phyloP scores from a whole-genome alignment of 169 alveolate species.

The Cryptosporidium bovis region DNA sequence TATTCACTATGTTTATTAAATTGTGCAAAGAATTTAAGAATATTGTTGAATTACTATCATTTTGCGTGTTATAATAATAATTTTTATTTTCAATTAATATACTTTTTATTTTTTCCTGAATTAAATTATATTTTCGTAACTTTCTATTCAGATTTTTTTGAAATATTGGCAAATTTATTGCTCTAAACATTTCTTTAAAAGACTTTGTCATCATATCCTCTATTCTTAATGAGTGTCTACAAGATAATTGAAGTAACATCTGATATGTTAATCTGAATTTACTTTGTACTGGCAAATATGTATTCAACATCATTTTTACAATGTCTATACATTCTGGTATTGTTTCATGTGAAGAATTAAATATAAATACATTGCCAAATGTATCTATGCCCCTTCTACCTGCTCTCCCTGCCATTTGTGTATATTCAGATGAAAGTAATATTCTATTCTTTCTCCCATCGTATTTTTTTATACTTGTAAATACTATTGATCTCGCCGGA shows the following conservation, averaged over 20 bases:
- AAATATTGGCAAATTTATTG: slow-evolving; percentile 80
- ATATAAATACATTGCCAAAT: slow-evolving; percentile 94
- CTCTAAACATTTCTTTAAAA: slow-evolving; percentile 86
- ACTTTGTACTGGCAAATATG: slow-evolving; percentile 88
- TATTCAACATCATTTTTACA: slow-evolving; percentile 86
- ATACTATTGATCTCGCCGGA: slow-evolving; percentile 99
- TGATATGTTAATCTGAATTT: slow-evolving; percentile 92
- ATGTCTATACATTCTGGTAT: slow-evolving; percentile 90
- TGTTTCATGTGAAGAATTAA: slow-evolving; percentile 85
- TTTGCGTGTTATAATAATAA: not conserved
- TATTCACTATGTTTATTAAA: not conserved
- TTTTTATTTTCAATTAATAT: not conserved
- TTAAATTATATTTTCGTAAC: slow-evolving; percentile 57
- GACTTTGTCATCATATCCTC: slow-evolving; percentile 88
- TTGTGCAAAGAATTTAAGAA: not conserved
- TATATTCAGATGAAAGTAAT: slow-evolving; percentile 96
- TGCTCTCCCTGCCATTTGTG: slow-evolving; percentile 99
- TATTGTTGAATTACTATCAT: not conserved
- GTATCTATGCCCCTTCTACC: slow-evolving; percentile 99
- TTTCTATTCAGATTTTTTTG: slow-evolving; percentile 79
- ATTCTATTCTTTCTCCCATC: slow-evolving; percentile 90
- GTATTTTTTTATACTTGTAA: slow-evolving; percentile 92
- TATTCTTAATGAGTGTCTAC: slow-evolving; percentile 84
- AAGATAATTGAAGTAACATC: slow-evolving; percentile 87
- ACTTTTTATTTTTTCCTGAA: not conserved